Base-by-base conservation (phyloP, 176 grass and related monocot species). In the Dendrocalamus sinicus region DNA sequence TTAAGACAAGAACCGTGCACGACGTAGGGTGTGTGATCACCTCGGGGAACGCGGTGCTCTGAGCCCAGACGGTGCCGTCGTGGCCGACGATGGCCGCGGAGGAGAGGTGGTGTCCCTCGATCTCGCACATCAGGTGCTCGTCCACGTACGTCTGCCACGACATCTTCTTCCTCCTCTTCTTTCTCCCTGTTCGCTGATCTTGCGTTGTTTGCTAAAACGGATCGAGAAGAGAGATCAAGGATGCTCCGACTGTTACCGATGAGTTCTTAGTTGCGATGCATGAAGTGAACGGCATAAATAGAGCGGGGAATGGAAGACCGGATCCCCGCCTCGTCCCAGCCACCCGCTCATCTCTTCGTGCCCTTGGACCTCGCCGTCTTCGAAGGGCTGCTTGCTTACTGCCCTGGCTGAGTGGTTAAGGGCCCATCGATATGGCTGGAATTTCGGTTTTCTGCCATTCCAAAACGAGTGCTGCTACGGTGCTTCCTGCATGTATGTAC, bases 111-210 rank as follows among this genome's bases (percentile, higher is more conserved):
- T 94, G 85, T 20, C 90, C 88, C 19, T 94, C 93, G 67, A 86
- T 71, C 26, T 94, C 90, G 93, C 87, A 83, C 93, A 94, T 90
- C 76, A 92, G 87, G 84, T 94, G 90, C 53, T 94, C 93, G 68
- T 94, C 93, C 7, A 94, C 90, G 85, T 94, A 94, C 24, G 53
- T 70, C 83, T 94, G 90, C 93, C 93, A 94, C 78, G 93, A 94
- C 93, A 94, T 94, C 86, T 78, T 89, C 67, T 8, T 35, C 45
- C 16, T 52, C 55, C 1, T 16, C 79, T 12, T 14, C 3, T 9
- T 2, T 4, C 32, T 55, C 30, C 35, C 67, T n/a, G 79, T 0
- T 23, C 41, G 17, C 19, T 16, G 47, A 32, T 20, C 62, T 7
- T 10, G 58, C 12, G 44, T 14, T 4, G 15, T 5, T 7, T 48